Base-by-base conservation (phyloP, 768 basidiomycete genomes). In the Strobilomyces echinocephalus region DNA sequence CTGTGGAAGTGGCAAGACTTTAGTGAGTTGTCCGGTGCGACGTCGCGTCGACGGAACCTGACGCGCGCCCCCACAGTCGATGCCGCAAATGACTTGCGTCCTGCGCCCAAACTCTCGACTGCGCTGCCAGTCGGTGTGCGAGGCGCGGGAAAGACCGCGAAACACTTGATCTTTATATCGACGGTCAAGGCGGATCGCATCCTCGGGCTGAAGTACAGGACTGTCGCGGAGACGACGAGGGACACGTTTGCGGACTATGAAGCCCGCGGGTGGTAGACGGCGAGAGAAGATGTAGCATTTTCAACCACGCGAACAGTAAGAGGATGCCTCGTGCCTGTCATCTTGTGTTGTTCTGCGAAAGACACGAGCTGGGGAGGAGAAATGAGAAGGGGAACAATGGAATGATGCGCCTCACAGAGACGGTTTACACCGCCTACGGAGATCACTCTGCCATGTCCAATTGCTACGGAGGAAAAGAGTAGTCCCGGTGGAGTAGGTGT, bases 191-290 rank as follows among this genome's bases (percentile, higher is more conserved):
- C 65, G 11, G 61, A 60, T 34, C 67, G 66, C 34, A 64, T 80
- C 3, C 64, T 80, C 6, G 76, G 76, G 5, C 50, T 80, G 15
- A 70, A 72, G 53, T 79, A 74, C 50, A 67, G 66, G 14, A 67
- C 69, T 4, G 69, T 72, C 38, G 72, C 71, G 55, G 72, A 78
- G 58, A 69, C 71, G 9, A 67, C 74, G 8, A 70, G 54, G 49
- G 80, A 76, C 53, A 70, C 66, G 8, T 47, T 80, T 36, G 68
- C 63, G 7, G 75, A 80, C 55, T 79, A 73, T 46, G 73, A 74
- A 58, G 62, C 57, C n/a, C 69, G 72, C 26, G 74, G 75, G 1
- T 79, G 76, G 77, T 73, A 62, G 34, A 52, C 4, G 7, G 28
- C 1, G 30, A 30, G 30, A 30, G 30, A n/a, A n/a, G n/a, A n/a